Conservation (phyloP, 257 asterid genomes). For the Solanum okadae region DNA sequence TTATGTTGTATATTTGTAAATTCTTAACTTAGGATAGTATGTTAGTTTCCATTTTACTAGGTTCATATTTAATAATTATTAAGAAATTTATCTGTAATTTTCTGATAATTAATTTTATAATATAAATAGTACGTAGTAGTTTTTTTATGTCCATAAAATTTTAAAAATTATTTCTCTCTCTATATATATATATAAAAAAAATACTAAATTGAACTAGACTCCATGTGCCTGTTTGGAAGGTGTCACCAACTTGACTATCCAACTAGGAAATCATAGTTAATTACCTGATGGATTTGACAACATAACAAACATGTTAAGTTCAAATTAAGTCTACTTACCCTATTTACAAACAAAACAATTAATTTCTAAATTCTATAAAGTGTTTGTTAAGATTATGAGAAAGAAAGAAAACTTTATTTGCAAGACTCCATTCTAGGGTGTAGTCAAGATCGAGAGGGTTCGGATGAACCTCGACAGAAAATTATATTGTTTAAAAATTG, state of each 20-base stretch:
- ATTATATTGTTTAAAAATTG: not conserved
- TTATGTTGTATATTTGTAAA: not conserved
- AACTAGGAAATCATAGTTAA: not conserved
- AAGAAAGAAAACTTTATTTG: not conserved
- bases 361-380: not conserved
- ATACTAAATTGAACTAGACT: not conserved
- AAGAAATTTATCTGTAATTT: not conserved
- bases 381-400: not conserved
- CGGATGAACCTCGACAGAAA: fast-evolving
- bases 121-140: not conserved
- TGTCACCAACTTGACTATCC: not conserved
- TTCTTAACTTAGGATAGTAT: not conserved
- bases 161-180: not conserved
- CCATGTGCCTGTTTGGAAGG: not conserved
- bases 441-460: not conserved
- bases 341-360: not conserved
- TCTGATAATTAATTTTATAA: not conserved
- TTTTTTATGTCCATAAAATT: not conserved
- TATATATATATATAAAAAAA: not conserved
- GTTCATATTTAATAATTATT: not conserved
- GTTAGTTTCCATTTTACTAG: not conserved
- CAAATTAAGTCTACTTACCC: not conserved
- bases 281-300: not conserved
- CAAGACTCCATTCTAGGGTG: not conserved
- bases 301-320: not conserved